Percentiles rank a stretch among this genome's conserved stretches.
These are phyloP conservation scores for Linum lewisii DNA, from an alignment of 345 rosid species.

Conservation along the genomic window DNA sequence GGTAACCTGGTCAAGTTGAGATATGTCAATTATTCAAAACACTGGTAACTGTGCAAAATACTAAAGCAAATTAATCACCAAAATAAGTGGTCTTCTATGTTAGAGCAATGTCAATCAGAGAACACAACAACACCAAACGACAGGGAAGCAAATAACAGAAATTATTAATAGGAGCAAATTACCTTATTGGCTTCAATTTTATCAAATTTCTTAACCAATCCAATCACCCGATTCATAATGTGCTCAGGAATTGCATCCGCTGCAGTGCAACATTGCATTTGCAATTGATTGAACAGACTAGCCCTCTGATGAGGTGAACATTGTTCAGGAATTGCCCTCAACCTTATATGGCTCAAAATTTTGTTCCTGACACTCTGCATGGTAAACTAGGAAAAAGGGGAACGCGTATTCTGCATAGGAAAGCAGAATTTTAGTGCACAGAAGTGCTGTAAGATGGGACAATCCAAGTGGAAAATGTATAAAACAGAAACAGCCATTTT, in stretches of 20 bases:
- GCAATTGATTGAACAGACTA: constrained; percentile 17
- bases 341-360: constrained; percentile 36
- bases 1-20: constrained; percentile 31
- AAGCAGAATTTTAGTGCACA: background rate
- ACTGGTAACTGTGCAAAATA: too few relatives aligned
- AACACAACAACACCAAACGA: background rate
- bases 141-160: background rate
- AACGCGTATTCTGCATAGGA: constrained; percentile 7
- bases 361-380: constrained; percentile 36
- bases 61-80: background rate
- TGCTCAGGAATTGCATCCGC: constrained; percentile 21
- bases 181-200: constrained; percentile 51
- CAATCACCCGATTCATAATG: constrained; percentile 33
- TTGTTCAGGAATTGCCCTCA: constrained; percentile 23
- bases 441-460: too few relatives aligned
- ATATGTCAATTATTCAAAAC: background rate
- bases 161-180: background rate
- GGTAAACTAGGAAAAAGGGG: constrained; percentile 12
- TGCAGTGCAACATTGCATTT: constrained; percentile 23
- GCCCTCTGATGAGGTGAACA: constrained; percentile 9
- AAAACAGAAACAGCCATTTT: too few relatives aligned
- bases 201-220: constrained; percentile 46
- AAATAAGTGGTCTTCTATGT: background rate
- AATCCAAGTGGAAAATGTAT: background rate
- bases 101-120: background rate